Evolutionary conservation across 805 yeast species (phyloP).

Genomic region (Groenewaldozyma salmanticensis): DNA sequence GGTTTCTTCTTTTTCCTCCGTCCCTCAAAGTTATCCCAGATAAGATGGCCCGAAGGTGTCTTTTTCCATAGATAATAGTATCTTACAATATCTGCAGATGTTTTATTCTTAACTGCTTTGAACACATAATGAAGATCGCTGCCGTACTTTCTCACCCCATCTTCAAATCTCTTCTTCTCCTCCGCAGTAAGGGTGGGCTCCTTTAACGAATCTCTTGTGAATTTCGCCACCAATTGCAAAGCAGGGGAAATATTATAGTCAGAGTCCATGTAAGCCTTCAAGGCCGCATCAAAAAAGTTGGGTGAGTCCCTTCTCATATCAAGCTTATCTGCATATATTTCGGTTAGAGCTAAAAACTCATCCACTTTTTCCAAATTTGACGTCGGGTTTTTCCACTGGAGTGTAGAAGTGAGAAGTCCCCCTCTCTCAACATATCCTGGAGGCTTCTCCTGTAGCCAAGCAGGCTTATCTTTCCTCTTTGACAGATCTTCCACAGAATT

Average conservation of each 20-base stretch:
- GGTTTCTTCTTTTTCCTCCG: conserved; percentile 30
- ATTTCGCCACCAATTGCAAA: conserved; percentile 31
- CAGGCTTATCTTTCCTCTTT: conserved; percentile 42
- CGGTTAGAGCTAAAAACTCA: conserved; percentile 45
- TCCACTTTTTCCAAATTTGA: conserved; percentile 32
- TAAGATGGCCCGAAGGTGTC: conserved; percentile 57
- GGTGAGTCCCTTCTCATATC: conserved; percentile 56
- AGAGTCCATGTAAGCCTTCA: conserved; percentile 43
- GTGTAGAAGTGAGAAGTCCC: conserved; percentile 46
- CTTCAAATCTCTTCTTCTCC: conserved; percentile 63
- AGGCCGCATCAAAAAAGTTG: conserved; percentile 69
- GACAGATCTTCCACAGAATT: conserved; percentile 1
- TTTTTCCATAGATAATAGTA: conserved; percentile 91
- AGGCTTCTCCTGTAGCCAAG: conserved; percentile 73
- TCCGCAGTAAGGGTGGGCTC: conserved; percentile 68
- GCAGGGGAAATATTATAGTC: conserved; percentile 46
- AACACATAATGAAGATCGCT: conserved; percentile 69
- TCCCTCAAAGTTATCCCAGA: conserved; percentile 79
- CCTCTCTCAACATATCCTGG: conserved; percentile 82
- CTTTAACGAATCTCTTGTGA: conserved; percentile 49
- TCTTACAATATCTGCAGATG: conserved; percentile 71
- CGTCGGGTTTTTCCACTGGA: conserved; percentile 48
- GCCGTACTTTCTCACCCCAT: conserved; percentile 62
- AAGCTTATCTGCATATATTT: conserved; percentile 46
- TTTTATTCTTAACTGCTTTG: conserved; percentile 62